Conservation (phyloP, 495 filamentous ascomycete genomes). For the Podospora bellae-mahoneyi region DNA sequence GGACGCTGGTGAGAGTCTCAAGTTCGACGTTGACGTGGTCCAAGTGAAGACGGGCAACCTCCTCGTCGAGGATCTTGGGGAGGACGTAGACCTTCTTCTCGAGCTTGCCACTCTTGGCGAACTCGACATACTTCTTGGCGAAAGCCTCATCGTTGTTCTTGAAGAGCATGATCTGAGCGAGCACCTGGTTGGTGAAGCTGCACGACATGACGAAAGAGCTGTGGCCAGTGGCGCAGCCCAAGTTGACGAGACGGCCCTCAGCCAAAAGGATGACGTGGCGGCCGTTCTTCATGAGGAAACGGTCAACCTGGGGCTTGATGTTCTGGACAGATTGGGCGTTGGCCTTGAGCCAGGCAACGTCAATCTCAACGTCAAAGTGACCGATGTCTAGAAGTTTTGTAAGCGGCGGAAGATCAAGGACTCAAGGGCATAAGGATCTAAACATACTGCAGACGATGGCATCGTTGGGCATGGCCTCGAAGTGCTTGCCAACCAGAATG, state of each 20-base stretch:
- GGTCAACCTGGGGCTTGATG: slow-evolving; percentile 99
- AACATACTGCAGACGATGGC: slow-evolving; percentile 97
- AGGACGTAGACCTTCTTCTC: slow-evolving; percentile 90
- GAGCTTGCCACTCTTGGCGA: slow-evolving; percentile 85
- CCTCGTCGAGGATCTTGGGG: slow-evolving; percentile 97
- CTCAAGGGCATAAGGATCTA: not conserved
- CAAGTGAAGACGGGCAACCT: slow-evolving; percentile 91
- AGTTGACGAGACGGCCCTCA: slow-evolving; percentile 97
- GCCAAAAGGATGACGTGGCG: slow-evolving; percentile 97
- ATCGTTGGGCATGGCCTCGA: slow-evolving; percentile 96
- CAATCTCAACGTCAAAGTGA: slow-evolving; percentile 99
- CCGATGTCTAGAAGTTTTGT: slow-evolving; percentile 71
- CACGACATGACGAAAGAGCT: slow-evolving; percentile 99
- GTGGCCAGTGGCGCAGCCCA: slow-evolving; percentile 98
- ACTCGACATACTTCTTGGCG: slow-evolving; percentile 90
- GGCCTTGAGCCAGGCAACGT: slow-evolving; percentile 98
- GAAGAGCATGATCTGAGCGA: slow-evolving; percentile 97
- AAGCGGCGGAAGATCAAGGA: not conserved
- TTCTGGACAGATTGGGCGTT: slow-evolving; percentile 87
- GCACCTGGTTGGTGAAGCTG: slow-evolving; percentile 99
- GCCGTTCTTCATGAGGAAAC: slow-evolving; percentile 89
- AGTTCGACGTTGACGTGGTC: slow-evolving; percentile 94
- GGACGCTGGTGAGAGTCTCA: slow-evolving; percentile 73
- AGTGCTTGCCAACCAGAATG: slow-evolving; percentile 88
- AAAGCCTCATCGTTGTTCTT: slow-evolving; percentile 87